Percentiles rank a stretch among this genome's conserved stretches.
Conservation (phyloP, 495 filamentous ascomycete species). For the Melanomma pulvis-pyrius region DNA sequence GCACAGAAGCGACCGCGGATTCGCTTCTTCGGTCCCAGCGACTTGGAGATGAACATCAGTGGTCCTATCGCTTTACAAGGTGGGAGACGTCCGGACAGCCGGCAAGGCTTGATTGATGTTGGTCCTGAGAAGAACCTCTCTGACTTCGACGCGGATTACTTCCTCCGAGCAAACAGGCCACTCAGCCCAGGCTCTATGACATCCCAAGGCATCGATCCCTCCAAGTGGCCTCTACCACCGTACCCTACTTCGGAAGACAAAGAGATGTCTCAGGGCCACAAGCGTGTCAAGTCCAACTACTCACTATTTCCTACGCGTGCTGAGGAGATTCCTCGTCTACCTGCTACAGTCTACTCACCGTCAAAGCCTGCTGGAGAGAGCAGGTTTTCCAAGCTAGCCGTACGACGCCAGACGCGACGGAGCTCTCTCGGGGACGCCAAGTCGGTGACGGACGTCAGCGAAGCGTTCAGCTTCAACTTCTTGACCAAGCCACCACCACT, state of each 20-base stretch:
- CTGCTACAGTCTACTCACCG: slow-evolving; percentile 38
- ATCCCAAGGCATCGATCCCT: slow-evolving; percentile 26
- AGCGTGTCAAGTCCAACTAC: slow-evolving; percentile 35
- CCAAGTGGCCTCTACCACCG: slow-evolving; percentile 39
- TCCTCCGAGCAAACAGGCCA: slow-evolving; percentile 19
- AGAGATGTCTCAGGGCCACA: slow-evolving; percentile 21
- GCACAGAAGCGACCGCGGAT: slow-evolving; percentile 31
- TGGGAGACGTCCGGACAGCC: slow-evolving; percentile 29
- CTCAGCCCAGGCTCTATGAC: slow-evolving; percentile 26
- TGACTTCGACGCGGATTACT: slow-evolving; percentile 30
- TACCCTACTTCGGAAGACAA: slow-evolving; percentile 16
- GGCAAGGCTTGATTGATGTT: slow-evolving; percentile 30
- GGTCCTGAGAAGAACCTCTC: slow-evolving; percentile 30
- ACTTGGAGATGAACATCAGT: slow-evolving; percentile 42
- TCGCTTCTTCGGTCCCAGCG: slow-evolving; percentile 38
- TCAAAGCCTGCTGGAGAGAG: slow-evolving; percentile 6
- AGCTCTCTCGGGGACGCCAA: slow-evolving; percentile 24
- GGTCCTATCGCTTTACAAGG: slow-evolving; percentile 32
- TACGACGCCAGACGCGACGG: slow-evolving; percentile 25
- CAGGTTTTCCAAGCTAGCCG: slow-evolving; percentile 20
- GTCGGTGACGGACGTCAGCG: slow-evolving; percentile 38
- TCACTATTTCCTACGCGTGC: slow-evolving; percentile 39
- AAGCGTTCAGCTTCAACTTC: slow-evolving; percentile 34
- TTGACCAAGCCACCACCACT: slow-evolving; percentile 25
- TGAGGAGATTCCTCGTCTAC: slow-evolving; percentile 39